A percentile compares a stretch with the other conserved stretches of the same genome.
These are phyloP conservation scores for Fragaria iinumae DNA, from an alignment of 306 rosid genomes.

Conservation along the genomic window DNA sequence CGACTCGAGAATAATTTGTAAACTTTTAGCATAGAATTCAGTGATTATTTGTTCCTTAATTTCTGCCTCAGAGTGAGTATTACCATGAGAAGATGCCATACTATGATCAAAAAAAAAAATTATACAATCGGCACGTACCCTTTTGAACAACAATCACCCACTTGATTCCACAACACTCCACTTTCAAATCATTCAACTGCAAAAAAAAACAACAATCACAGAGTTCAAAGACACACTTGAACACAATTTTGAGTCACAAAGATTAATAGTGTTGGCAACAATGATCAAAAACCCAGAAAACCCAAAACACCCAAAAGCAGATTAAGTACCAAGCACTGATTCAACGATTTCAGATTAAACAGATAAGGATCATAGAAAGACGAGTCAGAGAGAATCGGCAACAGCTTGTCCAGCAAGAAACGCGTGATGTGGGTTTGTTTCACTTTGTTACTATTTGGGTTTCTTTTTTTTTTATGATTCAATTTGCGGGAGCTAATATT, in stretches of 20 bases:
- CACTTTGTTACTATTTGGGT: not conserved
- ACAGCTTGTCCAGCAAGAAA: conserved; percentile 18
- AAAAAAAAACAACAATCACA: conserved; percentile 2
- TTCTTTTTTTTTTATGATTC: not conserved
- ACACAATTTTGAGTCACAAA: not conserved
- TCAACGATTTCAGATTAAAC: not conserved
- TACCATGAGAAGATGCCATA: conserved; percentile 64
- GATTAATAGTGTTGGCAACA: not conserved
- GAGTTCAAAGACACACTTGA: not conserved
- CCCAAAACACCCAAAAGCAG: not conserved
- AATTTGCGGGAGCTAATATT: not conserved
- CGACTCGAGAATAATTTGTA: conserved; percentile 77
- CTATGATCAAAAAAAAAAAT: not conserved
- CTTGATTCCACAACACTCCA: not conserved
- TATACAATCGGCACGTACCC: conserved; percentile 9
- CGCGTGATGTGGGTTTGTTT: conserved; percentile 1
- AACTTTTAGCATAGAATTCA: conserved; percentile 71
- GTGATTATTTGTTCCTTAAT: conserved; percentile 72
- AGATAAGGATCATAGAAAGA: not conserved
- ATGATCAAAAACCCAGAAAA: not conserved
- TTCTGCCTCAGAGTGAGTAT: conserved; percentile 63
- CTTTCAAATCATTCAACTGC: conserved; percentile 15
- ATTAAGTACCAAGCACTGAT: not conserved
- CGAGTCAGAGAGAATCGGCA: not conserved
- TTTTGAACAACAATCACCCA: no score